Conservation (phyloP, 768 basidiomycete genomes). For the Plicaturopsis crispa region DNA sequence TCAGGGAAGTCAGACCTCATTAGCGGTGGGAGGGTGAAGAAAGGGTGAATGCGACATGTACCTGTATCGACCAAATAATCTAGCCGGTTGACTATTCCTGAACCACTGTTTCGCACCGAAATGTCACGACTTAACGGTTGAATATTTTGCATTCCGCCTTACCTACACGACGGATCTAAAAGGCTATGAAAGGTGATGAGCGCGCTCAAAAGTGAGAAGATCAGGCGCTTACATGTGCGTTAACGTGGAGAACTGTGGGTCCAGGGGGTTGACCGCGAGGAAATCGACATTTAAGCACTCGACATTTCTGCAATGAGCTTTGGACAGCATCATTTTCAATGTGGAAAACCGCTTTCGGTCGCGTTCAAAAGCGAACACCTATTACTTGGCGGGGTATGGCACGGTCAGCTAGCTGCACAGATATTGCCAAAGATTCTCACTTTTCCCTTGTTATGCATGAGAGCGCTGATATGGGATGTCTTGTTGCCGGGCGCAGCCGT, state of each 20-base stretch:
- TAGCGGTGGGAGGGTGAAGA: constrained; percentile 4
- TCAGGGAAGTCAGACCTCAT: constrained; percentile 3
- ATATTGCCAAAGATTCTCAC: constrained; percentile 28
- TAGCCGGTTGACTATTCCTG: constrained; percentile 85
- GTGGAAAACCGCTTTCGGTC: constrained; percentile 78
- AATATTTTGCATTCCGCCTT: too few species aligned
- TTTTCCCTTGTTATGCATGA: constrained; percentile 79
- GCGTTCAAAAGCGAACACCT: constrained; percentile 87
- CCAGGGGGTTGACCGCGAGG: constrained; percentile 63
- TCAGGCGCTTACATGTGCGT: constrained; percentile 74
- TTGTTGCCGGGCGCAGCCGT: constrained; percentile 98
- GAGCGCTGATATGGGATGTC: constrained; percentile 86
- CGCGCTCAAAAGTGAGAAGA: constrained; percentile 3
- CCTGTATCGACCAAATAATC: constrained; percentile 79
- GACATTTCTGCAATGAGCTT: constrained; percentile 78
- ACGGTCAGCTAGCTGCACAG: background rate
- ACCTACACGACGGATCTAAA: constrained; percentile 95
- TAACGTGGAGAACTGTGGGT: constrained; percentile 51
- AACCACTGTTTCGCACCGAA: too few species aligned
- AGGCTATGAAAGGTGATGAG: constrained; percentile 38
- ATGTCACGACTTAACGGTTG: too few species aligned
- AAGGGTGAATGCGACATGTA: constrained; percentile 19
- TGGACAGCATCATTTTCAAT: constrained; percentile 78
- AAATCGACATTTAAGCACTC: constrained; percentile 77
- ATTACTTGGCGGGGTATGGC: background rate